Evolutionary conservation across 2,329 filamentous ascomycete species (phyloP), one percentile per base, ranked within the genome.

Genomic region (Cercospora sp.): DNA sequence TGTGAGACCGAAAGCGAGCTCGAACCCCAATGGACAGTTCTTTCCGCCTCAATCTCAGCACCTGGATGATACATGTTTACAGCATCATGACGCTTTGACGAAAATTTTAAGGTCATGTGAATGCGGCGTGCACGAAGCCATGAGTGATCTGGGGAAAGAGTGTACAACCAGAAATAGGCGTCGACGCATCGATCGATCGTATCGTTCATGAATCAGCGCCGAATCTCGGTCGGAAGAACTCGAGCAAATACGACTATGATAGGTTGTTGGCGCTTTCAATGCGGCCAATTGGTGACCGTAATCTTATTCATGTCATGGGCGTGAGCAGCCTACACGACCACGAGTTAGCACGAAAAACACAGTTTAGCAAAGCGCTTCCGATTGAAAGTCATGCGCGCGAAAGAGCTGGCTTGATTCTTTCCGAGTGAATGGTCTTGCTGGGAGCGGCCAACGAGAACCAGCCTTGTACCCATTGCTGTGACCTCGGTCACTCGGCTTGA

Each of bases 1-100:
- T 58, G 53, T 33, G 30, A 31, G n/a, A 30, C 53, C 53, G 53
- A 58, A 58, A 30, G 26, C 53, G 53, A 58, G 53, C 26, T 58
- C 26, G 28, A 58, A 13, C 20, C 53, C 53, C n/a, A 58, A 26
- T 58, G 26, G 53, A 30, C 53, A 13, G 10, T 31, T 30, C 23
- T 58, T 18, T 31, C 26, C 53, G 45, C 20, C 53, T 58, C 30
- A 30, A 58, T 58, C 26, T 58, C 53, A 58, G n/a, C 26, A 58
- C 16, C 53, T 26, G 30, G 53, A 26, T 23, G n/a, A 48, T 48
- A 48, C 42, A 48, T 48, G 42, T 48, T 48, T 23, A n/a, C n/a
- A n/a, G n/a, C n/a, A n/a, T n/a, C n/a, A n/a, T n/a, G n/a, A n/a
- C n/a, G n/a, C n/a, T n/a, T n/a, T n/a, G n/a, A n/a, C n/a, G n/a